Conservation (phyloP, 306 rosid species). For the Prosopis cineraria region DNA sequence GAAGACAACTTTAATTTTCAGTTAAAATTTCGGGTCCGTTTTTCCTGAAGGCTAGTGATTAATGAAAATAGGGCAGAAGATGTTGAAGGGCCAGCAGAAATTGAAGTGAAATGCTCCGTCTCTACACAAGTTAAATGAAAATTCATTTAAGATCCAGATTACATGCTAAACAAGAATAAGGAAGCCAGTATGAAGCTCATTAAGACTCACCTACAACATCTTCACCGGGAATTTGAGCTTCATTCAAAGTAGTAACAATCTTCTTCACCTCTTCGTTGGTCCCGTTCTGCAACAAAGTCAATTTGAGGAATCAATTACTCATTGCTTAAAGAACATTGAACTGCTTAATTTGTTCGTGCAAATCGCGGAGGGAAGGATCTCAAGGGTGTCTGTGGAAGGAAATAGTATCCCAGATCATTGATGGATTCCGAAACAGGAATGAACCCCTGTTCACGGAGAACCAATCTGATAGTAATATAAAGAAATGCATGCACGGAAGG, state of each 20-base stretch:
- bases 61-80: background rate
- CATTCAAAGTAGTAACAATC: slow-evolving; percentile 68
- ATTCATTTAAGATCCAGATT: background rate
- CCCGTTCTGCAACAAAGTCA: slow-evolving; percentile 63
- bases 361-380: slow-evolving; percentile 26
- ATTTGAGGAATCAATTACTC: background rate
- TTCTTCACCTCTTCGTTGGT: slow-evolving; percentile 86
- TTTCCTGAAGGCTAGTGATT: background rate
- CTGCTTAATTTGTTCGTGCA: background rate
- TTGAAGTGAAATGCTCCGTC: background rate
- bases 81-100: background rate
- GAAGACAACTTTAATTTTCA: background rate
- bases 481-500: background rate
- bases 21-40: background rate
- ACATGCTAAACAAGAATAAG: background rate
- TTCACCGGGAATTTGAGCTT: slow-evolving; percentile 73
- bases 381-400: background rate
- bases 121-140: background rate
- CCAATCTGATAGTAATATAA: slow-evolving; percentile 30
- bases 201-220: slow-evolving; percentile 78
- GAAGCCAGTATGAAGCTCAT: background rate
- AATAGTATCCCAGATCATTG: background rate
- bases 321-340: background rate
- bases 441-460: background rate
- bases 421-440: background rate